These are phyloP conservation scores for Malus sylvestris DNA, from an alignment of 306 rosid species.

Conservation along the genomic window DNA sequence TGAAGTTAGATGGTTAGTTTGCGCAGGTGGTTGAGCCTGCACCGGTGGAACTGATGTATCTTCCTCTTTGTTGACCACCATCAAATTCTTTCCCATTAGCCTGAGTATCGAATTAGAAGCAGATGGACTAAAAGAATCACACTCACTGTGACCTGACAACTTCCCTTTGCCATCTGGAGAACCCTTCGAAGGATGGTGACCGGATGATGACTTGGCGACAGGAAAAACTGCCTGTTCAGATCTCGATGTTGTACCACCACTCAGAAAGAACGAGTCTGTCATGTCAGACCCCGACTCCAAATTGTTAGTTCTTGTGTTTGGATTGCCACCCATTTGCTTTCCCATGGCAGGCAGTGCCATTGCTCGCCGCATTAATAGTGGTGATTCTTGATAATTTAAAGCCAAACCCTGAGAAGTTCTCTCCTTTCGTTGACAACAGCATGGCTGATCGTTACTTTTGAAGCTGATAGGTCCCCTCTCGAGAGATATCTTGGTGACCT, in stretches of 20 bases:
- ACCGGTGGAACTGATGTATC: conserved; percentile 25
- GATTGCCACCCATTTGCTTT: conserved; percentile 26
- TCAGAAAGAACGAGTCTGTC: conserved; percentile 18
- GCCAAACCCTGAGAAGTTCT: conserved; percentile 29
- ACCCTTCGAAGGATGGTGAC: conserved; percentile 11
- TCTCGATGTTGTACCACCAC: conserved; percentile 7
- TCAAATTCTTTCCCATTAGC: conserved; percentile 63
- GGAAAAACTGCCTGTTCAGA: conserved; percentile 16
- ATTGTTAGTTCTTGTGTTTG: conserved; percentile 14
- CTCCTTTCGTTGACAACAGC: conserved; percentile 53
- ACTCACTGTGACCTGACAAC: conserved; percentile 14
- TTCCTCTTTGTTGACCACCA: conserved; percentile 52
- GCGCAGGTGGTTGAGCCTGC: conserved; percentile 24
- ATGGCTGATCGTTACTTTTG: conserved; percentile 30
- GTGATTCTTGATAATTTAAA: conserved; percentile 36
- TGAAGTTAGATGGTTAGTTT: conserved; percentile 11
- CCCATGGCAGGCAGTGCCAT: conserved; percentile 20
- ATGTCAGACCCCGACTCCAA: conserved; percentile 21
- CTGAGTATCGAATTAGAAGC: conserved; percentile 45
- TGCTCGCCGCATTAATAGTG: conserved; percentile 24
- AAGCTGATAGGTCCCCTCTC: conserved; percentile 29
- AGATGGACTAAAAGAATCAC: conserved; percentile 41
- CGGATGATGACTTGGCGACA: conserved; percentile 7
- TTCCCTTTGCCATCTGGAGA: conserved; percentile 19
- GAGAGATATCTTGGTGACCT: conserved; percentile 14